These are phyloP conservation scores for Aspergillus unguis DNA, from an alignment of 2,329 filamentous ascomycete species.

Conservation along the genomic window DNA sequence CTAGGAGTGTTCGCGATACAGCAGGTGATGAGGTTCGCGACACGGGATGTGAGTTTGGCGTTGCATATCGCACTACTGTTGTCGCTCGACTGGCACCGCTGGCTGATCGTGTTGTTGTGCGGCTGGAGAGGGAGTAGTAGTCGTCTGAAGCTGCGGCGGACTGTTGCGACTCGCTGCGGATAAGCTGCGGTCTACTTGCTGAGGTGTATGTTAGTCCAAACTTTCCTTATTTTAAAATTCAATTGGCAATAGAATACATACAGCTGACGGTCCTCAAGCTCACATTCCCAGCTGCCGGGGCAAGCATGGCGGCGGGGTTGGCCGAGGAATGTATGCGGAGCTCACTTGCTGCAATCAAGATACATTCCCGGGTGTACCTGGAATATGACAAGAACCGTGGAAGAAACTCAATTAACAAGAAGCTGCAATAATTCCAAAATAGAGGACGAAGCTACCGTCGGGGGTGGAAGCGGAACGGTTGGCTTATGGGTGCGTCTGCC, in stretches of 20 bases:
- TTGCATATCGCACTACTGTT: constrained; percentile 43
- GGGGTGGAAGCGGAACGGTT: constrained; percentile 10
- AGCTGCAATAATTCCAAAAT: not conserved
- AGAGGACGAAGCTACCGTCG: not conserved
- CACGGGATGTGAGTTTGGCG: constrained; percentile 39
- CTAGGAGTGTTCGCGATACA: constrained; percentile 26
- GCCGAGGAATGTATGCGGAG: constrained; percentile 20
- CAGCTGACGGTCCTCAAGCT: constrained; percentile 40
- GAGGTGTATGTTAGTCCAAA: constrained; percentile 1
- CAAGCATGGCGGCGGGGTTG: constrained; percentile 25
- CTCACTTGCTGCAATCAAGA: constrained; percentile 19
- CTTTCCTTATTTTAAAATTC: too few relatives aligned
- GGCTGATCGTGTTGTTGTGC: constrained; percentile 33
- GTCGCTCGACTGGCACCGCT: constrained; percentile 32
- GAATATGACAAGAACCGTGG: not conserved
- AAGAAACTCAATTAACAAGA: constrained; percentile 6
- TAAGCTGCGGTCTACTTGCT: constrained; percentile 46
- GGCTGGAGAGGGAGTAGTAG: constrained; percentile 48
- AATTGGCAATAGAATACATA: constrained; percentile 21
- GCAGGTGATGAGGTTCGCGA: constrained; percentile 30
- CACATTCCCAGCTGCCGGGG: constrained; percentile 22
- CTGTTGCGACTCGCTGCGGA: constrained; percentile 42
- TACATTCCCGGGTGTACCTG: constrained; percentile 16
- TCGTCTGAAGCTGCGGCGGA: constrained; percentile 50
- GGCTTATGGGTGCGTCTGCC: constrained; percentile 17